Conservation (phyloP, 2,329 filamentous ascomycete species). For the Colletotrichum eremochloae region DNA sequence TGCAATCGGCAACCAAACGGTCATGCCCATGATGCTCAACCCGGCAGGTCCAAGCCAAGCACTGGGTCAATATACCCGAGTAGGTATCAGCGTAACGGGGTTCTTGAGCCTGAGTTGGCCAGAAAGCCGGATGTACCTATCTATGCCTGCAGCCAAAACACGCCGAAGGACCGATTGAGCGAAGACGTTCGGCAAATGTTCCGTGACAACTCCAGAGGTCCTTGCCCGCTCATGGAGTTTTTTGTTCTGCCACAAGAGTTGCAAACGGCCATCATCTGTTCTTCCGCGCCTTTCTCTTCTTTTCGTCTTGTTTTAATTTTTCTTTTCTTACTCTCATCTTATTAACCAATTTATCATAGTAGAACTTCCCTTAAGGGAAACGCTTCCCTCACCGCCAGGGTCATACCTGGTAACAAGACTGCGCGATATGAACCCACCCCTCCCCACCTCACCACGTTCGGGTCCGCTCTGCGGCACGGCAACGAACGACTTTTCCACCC, state of each 20-base stretch:
- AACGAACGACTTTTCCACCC: neutral
- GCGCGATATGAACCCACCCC: neutral
- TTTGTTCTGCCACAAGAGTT: neutral
- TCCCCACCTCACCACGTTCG: neutral
- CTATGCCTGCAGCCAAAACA: neutral
- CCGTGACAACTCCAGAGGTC: neutral
- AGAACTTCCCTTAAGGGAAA: neutral
- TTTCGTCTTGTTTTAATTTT: neutral
- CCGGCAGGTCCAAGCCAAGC: neutral
- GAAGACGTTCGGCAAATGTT: neutral
- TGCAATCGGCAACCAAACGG: too few relatives aligned
- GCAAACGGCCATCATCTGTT: neutral
- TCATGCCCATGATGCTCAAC: neutral
- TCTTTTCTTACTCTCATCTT: too few relatives aligned
- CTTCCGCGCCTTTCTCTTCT: neutral
- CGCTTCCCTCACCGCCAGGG: neutral
- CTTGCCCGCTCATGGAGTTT: neutral
- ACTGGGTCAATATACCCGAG: neutral
- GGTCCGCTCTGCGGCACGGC: slow-evolving; percentile 27
- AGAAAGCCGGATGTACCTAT: neutral
- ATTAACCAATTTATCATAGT: neutral
- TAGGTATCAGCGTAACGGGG: neutral
- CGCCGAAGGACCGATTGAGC: neutral
- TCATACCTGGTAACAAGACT: neutral
- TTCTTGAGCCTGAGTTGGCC: neutral